Conservation (phyloP, 371 early-diverging fungal species). For the Rhizomucor miehei region DNA sequence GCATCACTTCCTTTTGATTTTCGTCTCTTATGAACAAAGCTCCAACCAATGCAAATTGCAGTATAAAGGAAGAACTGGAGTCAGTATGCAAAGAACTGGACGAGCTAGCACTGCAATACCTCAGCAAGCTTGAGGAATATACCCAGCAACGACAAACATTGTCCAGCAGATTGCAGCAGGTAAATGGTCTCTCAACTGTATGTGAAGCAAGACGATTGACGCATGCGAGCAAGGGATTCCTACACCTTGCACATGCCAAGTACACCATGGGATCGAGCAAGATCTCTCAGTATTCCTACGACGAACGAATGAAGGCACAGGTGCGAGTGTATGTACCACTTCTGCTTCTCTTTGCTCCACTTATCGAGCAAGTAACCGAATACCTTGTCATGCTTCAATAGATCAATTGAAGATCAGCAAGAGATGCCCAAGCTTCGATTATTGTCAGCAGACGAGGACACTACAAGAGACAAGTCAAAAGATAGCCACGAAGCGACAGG, state of each 20-base stretch:
- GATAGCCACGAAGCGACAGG: slow-evolving; percentile 11
- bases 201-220: neutral
- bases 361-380: neutral
- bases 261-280: slow-evolving; percentile 53
- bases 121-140: slow-evolving; percentile 34
- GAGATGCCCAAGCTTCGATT: neutral
- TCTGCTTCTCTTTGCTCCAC: neutral
- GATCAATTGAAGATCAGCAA: neutral
- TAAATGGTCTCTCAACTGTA: slow-evolving; percentile 1
- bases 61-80: slow-evolving; percentile 3
- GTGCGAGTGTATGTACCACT: slow-evolving; percentile 31
- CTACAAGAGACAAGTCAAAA: neutral
- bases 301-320: slow-evolving; percentile 52
- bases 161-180: slow-evolving; percentile 26
- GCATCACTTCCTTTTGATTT: no score
- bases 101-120: slow-evolving; percentile 25
- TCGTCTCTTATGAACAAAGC: no score
- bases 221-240: slow-evolving; percentile 31
- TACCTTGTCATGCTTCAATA: no score
- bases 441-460: slow-evolving; percentile 3
- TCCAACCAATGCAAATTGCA: no score
- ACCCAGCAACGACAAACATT: slow-evolving; percentile 24
- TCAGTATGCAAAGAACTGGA: slow-evolving; percentile 28
- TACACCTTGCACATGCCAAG: slow-evolving; percentile 52
- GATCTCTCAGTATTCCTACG: slow-evolving; percentile 45